phyloP scores from a whole-genome alignment of 192 early-diverging fungal genomes.

The Gamsiella multidivaricata region DNA sequence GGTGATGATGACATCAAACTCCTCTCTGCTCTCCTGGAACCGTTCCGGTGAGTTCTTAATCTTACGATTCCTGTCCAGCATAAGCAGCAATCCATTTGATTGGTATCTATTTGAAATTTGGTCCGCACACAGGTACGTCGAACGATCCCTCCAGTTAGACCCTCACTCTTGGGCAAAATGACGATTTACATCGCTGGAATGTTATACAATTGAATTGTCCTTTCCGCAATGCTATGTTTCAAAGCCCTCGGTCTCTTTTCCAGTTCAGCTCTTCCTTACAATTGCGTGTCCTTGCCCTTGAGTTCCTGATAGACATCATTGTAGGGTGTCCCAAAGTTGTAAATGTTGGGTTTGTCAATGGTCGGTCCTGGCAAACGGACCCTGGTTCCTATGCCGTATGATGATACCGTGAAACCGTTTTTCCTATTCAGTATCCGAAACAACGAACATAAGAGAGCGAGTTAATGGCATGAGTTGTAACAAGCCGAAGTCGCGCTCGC shows the following conservation, averaged over 20 bases:
- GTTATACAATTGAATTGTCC: too few species aligned
- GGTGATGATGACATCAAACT: slow-evolving; percentile 94
- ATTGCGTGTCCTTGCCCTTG: slow-evolving; percentile 67
- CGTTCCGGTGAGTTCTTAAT: slow-evolving; percentile 91
- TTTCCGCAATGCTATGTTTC: background rate
- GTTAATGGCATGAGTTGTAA: background rate
- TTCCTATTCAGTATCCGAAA: slow-evolving; percentile 48
- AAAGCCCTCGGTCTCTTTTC: background rate
- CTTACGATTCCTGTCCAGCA: slow-evolving; percentile 95
- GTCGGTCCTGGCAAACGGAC: slow-evolving; percentile 92
- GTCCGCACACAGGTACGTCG: background rate
- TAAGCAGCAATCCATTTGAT: slow-evolving; percentile 85
- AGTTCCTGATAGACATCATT: slow-evolving; percentile 89
- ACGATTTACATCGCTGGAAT: too few species aligned
- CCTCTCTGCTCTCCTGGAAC: slow-evolving; percentile 79
- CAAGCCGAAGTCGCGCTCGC: too few species aligned
- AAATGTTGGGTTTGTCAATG: slow-evolving; percentile 89
- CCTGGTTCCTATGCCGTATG: slow-evolving; percentile 91
- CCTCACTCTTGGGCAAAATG: too few species aligned
- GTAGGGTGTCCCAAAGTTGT: slow-evolving; percentile 93
- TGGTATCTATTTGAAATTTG: slow-evolving; percentile 70
- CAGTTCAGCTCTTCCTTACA: slow-evolving; percentile 57
- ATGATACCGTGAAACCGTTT: slow-evolving; percentile 84
- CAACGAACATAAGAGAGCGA: background rate
- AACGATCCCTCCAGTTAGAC: too few species aligned